Evolutionary conservation across 352 stramenopile species (phyloP), one percentile per base, ranked within the genome.

Genomic region (Globisporangium cederbergense): DNA sequence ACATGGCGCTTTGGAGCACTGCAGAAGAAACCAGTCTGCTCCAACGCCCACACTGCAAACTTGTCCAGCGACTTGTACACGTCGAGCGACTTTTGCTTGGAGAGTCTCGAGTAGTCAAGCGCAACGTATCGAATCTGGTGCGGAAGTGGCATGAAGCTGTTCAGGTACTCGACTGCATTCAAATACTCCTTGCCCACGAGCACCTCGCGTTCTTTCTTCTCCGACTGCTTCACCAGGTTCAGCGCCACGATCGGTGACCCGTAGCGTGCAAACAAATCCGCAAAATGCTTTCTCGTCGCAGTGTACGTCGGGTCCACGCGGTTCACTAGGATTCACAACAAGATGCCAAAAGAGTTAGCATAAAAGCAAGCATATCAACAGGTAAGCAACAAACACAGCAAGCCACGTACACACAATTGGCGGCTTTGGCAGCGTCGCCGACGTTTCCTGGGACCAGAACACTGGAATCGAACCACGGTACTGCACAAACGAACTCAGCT

Each of bases 401-500:
- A 25, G 22, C 0, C 43, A 75, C 74, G 14, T 71, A 86, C 78
- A 76, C 28, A 95, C 89, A 49, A 99, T 99, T 0, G 97, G 97
- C 3, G 98, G 98, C 70, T 99, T 99, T 1, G 98, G 97, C 52
- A 99, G 89, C 7, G 97, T 99, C 6, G 98, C 95, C 38, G 86
- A 98, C 4, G 92, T 98, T 66, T 99, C 97, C 75, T 99, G 98
- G 0, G 96, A 98, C 98, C 98, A 99, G 72, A 98, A 99, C 0
- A 98, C 98, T n/a, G 98, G 98, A 73, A 99, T 99, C 3, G 95
- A 99, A 4, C 98, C 98, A 38, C 98, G 91, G 56, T 99, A 95
- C 76, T 99, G 98, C 46, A 99, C 84, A 67, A 97, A 99, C 2
- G 90, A 97, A 20, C 90, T 98, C 69, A 99, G 98, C 20, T 97